These are phyloP conservation scores for Apiospora kogelbergensis DNA, from an alignment of 2,329 filamentous ascomycete species.

Conservation along the genomic window DNA sequence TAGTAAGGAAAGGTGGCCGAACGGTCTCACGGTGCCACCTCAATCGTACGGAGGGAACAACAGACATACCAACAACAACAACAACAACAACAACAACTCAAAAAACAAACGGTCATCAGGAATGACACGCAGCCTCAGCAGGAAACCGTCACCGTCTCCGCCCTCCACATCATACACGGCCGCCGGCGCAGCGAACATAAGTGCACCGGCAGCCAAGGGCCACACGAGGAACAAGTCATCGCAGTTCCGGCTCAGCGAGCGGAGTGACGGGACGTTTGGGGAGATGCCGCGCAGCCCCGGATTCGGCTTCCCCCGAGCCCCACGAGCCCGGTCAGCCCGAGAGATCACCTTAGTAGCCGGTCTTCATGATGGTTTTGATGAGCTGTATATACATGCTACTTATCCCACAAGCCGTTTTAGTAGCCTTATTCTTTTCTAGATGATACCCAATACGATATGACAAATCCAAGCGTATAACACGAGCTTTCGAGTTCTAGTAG, in stretches of 20 bases:
- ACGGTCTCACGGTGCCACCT: conserved; percentile 12
- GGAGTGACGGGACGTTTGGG: conserved; percentile 15
- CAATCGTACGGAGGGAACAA: background rate
- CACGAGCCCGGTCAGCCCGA: background rate
- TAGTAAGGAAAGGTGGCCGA: conserved; percentile 9
- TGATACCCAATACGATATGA: background rate
- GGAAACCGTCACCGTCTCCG: background rate
- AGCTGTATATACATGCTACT: background rate
- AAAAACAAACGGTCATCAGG: background rate
- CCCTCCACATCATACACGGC: background rate
- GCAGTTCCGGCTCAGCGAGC: conserved; percentile 7
- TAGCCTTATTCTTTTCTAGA: background rate
- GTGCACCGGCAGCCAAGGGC: background rate
- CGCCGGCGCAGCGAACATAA: background rate
- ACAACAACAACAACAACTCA: background rate
- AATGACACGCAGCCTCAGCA: background rate
- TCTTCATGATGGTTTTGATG: background rate
- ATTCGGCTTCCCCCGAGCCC: background rate
- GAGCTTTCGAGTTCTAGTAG: background rate
- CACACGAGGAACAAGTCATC: background rate
- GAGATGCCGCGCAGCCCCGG: conserved; percentile 5
- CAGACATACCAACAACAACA: background rate
- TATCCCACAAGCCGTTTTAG: background rate
- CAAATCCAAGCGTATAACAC: background rate
- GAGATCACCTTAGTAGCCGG: background rate